Base-by-base conservation (phyloP, 2,329 filamentous ascomycete genomes). In the Aspergillus brunneoviolaceus region DNA sequence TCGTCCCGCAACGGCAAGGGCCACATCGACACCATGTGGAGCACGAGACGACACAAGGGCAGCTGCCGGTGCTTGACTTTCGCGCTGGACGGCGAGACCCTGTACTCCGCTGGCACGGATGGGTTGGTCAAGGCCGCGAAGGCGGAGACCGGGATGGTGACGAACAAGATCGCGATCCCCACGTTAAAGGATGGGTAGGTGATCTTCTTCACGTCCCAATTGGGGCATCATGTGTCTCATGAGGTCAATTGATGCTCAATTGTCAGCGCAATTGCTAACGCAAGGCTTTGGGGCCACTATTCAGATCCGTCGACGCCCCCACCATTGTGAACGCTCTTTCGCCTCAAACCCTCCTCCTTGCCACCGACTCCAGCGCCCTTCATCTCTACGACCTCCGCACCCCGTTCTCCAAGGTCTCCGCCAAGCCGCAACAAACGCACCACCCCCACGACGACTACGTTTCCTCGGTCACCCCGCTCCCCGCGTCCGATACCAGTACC, bases 371-470 rank as follows among this genome's bases (percentile, higher is more conserved):
- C 2, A 91, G 92, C 57, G 89, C 90, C 25, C 80, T 99, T 10
- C 92, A 98, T 77, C 85, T 97, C 63, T 90, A 92, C 76, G 95
- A 98, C 75, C 79, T 96, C 5, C 89, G 92, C 61, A 84, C 75
- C n/a, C 74, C 86, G 55, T 79, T 73, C 59, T 79, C 72, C 62
- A 77, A 81, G 0, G 82, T 89, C 49, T 77, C 82, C 0, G 78
- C 84, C 11, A 88, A 85, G 64, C 92, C 92, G 1, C 84, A 88
- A 23, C 90, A 93, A 71, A 92, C 91, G 10, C 89, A 94, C 72
- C 87, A 87, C 63, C 94, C 94, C 0, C 95, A 99, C 77, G 87
- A 90, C 68, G 94, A 98, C 79, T 97, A 96, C 76, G 86, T 99
- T 57, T 95, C 93, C 33, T 93, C 91, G 53, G 83, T 99, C 49